Percentiles rank a stretch among this genome's conserved stretches.
phyloP scores from a whole-genome alignment of 2,329 filamentous ascomycete species.

The Botryosphaeria dothidea region DNA sequence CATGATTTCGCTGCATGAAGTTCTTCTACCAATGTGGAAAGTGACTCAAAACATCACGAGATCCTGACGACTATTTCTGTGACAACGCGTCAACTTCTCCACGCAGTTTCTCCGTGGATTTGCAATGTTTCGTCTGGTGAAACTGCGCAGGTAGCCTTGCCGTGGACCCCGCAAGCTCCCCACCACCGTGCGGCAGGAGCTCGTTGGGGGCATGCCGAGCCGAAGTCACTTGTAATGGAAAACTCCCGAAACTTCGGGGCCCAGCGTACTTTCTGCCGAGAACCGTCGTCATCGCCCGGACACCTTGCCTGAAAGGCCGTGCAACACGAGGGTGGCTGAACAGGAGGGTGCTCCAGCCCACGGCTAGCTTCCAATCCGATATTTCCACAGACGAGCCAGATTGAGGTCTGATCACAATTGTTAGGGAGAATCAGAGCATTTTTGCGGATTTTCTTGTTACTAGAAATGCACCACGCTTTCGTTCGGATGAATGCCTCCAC shows the following conservation, averaged over 20 bases:
- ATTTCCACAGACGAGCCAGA: too few species aligned
- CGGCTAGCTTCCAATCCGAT: too few species aligned
- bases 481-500: too few species aligned
- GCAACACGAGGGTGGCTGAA: neutral
- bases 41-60: neutral
- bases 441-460: too few species aligned
- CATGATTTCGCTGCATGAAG: neutral
- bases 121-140: neutral
- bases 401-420: too few species aligned
- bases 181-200: neutral
- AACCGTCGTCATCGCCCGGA: neutral
- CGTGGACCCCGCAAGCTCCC: neutral
- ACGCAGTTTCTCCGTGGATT: neutral
- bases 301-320: neutral
- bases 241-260: neutral
- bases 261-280: neutral
- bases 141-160: neutral
- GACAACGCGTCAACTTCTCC: neutral
- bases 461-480: too few species aligned
- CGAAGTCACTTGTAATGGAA: neutral
- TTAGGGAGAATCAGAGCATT: too few species aligned
- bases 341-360: neutral
- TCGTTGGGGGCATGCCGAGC: too few species aligned
- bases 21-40: neutral
- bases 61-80: neutral